These are phyloP conservation scores for Oxyria digyna DNA, from an alignment of 148 eudicot genomes.

Conservation along the genomic window DNA sequence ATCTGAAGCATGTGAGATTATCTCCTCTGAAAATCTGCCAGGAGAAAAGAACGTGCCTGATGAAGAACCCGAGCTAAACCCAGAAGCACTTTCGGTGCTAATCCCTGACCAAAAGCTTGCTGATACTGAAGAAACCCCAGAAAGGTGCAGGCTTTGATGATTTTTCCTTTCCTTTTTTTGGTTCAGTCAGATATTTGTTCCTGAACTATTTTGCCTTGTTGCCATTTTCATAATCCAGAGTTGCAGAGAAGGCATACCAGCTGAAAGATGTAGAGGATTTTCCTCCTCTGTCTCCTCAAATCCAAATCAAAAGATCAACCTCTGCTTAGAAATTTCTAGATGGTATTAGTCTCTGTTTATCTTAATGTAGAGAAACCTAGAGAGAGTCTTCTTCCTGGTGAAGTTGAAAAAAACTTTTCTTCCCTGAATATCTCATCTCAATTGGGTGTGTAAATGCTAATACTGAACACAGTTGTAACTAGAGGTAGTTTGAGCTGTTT, in stretches of 20 bases:
- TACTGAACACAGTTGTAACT: neutral
- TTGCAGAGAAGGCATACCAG: neutral
- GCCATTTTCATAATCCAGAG: neutral
- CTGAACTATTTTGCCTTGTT: neutral
- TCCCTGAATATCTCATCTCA: neutral
- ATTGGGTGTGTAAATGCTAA: neutral
- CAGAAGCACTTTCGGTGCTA: neutral
- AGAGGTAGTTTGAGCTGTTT: neutral
- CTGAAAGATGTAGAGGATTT: slow-evolving; percentile 7
- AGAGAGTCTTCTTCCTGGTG: too few relatives aligned
- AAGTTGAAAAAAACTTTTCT: too few relatives aligned
- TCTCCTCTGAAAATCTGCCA: neutral
- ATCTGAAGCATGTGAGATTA: neutral
- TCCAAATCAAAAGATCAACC: neutral
- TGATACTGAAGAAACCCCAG: neutral
- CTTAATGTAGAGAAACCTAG: neutral
- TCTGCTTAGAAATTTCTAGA: neutral
- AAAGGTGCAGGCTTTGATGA: neutral
- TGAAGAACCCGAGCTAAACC: neutral
- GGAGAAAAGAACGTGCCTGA: neutral
- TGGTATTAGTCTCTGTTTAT: neutral
- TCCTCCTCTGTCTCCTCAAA: slow-evolving; percentile 2
- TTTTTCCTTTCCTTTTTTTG: neutral
- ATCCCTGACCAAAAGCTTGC: slow-evolving; percentile 4
- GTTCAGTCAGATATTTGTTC: neutral